Evolutionary conservation across 345 rosid genomes (phyloP), one percentile per base, ranked within the genome.

Genomic region (Tarenaya hassleriana): DNA sequence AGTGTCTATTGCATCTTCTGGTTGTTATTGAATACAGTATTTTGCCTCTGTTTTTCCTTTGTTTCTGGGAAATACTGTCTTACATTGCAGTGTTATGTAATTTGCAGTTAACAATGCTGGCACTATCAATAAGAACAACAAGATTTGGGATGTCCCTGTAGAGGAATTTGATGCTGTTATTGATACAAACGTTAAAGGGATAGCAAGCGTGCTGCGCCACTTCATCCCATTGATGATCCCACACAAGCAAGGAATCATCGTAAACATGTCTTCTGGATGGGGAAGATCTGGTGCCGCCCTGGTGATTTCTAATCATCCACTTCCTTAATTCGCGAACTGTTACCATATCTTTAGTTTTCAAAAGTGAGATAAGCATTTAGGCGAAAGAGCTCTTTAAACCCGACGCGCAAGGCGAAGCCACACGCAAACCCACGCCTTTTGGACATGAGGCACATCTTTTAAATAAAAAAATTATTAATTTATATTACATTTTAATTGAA

Each of bases 231-330:
- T 77, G 55, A 84, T 91, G 96, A 55, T 91, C 47, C 82, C 88
- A 13, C 79, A 55, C 40, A 79, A 77, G 75, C 95, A 63, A 57
- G 98, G 96, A 61, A 74, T 91, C 47, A 75, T 91, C 50, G 88
- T 91, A 31, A 91, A 91, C 56, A 67, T 81, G 75, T 91, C 98
- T 60, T 87, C 98, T 51, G 98, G 98, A 32, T 91, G 96, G 96
- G 98, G 98, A 63, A 65, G 96, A 71, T 88, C 96, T 11, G 96
- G 90, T 39, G 95, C 98, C 60, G 98, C 96, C 5, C 78, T 84
- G 95, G 96, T 91, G 73, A 74, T 53, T 52, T 56, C 18, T 21
- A 33, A 49, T 12, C 32, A 47, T 21, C 27, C 39, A 37, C 58
- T 34, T 46, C 0, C n/a, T 54, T 40, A 47, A 56, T 11, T 43